Base-by-base conservation (phyloP, 371 early-diverging fungal species). In the Lichtheimia hyalospora region DNA sequence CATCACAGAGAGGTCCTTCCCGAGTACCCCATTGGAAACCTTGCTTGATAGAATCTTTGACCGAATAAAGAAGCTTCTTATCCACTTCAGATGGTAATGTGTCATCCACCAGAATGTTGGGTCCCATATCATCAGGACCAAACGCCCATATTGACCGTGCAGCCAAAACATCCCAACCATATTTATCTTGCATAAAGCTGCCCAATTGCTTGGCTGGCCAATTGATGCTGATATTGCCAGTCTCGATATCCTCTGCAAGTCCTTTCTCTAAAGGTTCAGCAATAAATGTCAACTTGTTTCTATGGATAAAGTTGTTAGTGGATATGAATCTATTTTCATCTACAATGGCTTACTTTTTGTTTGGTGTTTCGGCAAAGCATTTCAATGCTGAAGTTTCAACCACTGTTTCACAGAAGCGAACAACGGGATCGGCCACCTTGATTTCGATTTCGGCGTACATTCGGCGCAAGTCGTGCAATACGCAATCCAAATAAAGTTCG, bases 21-120 rank as follows among this genome's bases (percentile, higher is more conserved):
- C 94, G 85, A 1, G 94, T 87, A 20, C 92, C 96, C 99, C 99
- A 99, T 73, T 94, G 95, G 84, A 99, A 99, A 42, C 98, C 99
- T 75, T 96, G 96, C 51, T 87, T 83, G 60, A 98, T 82, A 14
- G 90, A 88, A 60, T 96, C 97, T 18, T 88, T 85, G 25, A 93
- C 89, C 16, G 88, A 75, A 24, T 80, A 81, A 49, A 98, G 74
- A 43, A 94, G 64, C 50, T 87, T 76, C 81, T 93, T 93, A 70
- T 98, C 89, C 16, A 88, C 90, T 59, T 96, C 96, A 4, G 87
- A 79, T 0, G 95, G 92, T 43, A 97, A 74, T 21, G 98, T 95
- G 66, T 99, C 97, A 70, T 99, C 95, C 39, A 94, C 68, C n/a
- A 98, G 81, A 14, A 97, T 80, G 69, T 97, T 97, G 34, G 97